These are phyloP conservation scores for Talaromyces liani DNA, from an alignment of 495 filamentous ascomycete species.

Conservation along the genomic window DNA sequence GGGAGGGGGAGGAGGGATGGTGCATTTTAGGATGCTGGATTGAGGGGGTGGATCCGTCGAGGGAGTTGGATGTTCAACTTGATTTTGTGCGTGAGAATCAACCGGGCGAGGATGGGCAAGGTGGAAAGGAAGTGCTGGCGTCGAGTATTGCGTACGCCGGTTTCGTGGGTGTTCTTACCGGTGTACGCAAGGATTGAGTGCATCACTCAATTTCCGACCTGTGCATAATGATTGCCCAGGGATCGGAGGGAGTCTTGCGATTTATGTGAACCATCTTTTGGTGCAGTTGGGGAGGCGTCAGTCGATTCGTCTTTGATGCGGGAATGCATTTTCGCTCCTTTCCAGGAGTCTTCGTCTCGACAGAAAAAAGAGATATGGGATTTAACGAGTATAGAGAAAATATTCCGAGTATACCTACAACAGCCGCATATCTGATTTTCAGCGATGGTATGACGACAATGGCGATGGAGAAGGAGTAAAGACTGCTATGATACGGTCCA, in stretches of 20 bases:
- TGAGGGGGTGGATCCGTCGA: conserved; percentile 58
- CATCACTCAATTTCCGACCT: conserved; percentile 59
- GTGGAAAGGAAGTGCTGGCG: conserved; percentile 39
- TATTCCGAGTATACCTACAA: conserved; percentile 32
- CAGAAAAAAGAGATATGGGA: conserved; percentile 9
- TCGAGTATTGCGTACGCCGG: conserved; percentile 55
- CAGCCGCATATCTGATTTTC: conserved; percentile 54
- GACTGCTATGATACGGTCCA: conserved; percentile 28
- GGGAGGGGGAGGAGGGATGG: conserved; percentile 20
- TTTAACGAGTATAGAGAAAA: conserved; percentile 20
- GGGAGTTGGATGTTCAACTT: conserved; percentile 48
- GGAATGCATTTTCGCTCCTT: conserved; percentile 11
- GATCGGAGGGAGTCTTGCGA: conserved; percentile 26
- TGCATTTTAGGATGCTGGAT: conserved; percentile 62
- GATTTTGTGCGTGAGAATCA: conserved; percentile 38
- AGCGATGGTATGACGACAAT: conserved; percentile 36
- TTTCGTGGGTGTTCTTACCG: conserved; percentile 56
- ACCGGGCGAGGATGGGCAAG: neutral
- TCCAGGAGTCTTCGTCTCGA: neutral
- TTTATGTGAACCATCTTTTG: conserved; percentile 42
- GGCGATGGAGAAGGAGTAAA: conserved; percentile 53
- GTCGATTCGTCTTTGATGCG: conserved; percentile 49
- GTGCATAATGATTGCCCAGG: conserved; percentile 37
- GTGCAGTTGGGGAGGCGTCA: conserved; percentile 51
- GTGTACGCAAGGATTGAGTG: conserved; percentile 47